Conservation (phyloP, 2,329 filamentous ascomycete genomes). For the Nothomitra cinnamomea region DNA sequence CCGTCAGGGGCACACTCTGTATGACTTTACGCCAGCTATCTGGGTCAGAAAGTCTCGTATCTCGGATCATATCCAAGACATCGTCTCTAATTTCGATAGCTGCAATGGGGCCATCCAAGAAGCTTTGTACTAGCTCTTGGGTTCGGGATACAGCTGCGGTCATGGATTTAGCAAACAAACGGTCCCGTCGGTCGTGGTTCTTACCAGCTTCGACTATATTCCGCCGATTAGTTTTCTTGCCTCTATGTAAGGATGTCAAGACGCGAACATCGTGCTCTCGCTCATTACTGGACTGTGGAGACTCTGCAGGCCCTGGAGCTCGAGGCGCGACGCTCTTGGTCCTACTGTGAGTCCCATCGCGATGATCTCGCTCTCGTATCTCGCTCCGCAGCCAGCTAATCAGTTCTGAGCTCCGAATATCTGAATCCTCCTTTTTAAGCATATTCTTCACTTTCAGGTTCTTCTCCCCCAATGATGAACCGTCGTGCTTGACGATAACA, state of each 20-base stretch:
- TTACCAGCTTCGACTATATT: constrained; percentile 71
- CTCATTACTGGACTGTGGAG: constrained; percentile 18
- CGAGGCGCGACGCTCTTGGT: constrained; percentile 24
- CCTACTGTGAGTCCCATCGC: constrained; percentile 32
- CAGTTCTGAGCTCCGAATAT: constrained; percentile 57
- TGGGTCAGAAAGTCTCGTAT: constrained; percentile 58
- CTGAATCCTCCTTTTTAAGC: constrained; percentile 62
- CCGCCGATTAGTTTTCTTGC: constrained; percentile 81
- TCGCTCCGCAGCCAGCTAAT: constrained; percentile 67
- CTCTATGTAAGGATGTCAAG: constrained; percentile 64
- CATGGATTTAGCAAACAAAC: constrained; percentile 4
- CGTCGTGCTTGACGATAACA: constrained; percentile 67
- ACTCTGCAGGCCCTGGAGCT: constrained; percentile 13
- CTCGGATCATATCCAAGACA: constrained; percentile 57
- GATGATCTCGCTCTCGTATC: constrained; percentile 50
- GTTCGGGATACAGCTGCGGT: constrained; percentile 31
- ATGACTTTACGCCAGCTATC: constrained; percentile 75
- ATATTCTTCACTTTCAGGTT: constrained; percentile 63
- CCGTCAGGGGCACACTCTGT: constrained; percentile 57
- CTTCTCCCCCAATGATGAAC: constrained; percentile 32
- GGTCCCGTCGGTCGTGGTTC: constrained; percentile 5
- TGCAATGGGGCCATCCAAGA: constrained; percentile 61
- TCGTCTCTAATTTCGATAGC: constrained; percentile 80
- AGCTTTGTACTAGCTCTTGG: constrained; percentile 48
- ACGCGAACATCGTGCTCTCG: constrained; percentile 63